Base-by-base conservation (phyloP, 306 rosid species). In the Ochetophila trinervis region DNA sequence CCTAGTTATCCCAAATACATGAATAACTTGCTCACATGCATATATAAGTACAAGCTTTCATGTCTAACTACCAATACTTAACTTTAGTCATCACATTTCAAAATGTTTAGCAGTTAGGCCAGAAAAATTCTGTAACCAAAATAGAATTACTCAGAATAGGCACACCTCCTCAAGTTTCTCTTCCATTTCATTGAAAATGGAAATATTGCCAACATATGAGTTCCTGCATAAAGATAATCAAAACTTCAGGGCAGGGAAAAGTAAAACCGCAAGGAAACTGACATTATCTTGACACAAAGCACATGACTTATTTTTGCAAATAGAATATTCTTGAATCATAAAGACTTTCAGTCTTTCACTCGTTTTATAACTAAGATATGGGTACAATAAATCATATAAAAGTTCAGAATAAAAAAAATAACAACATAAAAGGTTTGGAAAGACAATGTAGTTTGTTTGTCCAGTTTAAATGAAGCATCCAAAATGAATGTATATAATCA, bases 81-180 rank as follows among this genome's bases (percentile, higher is more conserved):
- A 45, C 10, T 17, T 45, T 34, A 72, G 20, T 52, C 19, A 67
- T 56, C 32, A 67, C 22, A 60, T 45, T 60, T 68, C 40, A 65
- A 67, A 23, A 67, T 18, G 30, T 40, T 70, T 70, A 60, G 57
- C 66, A 53, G 53, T 63, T 50, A 60, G n/a, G 30, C 20, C 36
- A n/a, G 30, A 21, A 35, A 8, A 49, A 47, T 62, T 70, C 54
- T 69, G 53, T 66, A 56, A 71, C 65, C 6, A 56, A 74, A 69
- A 72, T 51, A 67, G 22, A 75, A 53, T 30, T 44, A 47, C 47
- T 68, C 59, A 72, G 71, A 70, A 66, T 51, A 73, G 34, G 66
- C 65, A 94, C 99, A 94, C 99, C 99, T 90, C 74, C 80, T 77
- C 78, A 62, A 94, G 95, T 77, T 83, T 86, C 71, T 83, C 95